These are phyloP conservation scores for Debaryomyces sp. DNA, from an alignment of 1,139 yeast genomes.

Conservation along the genomic window DNA sequence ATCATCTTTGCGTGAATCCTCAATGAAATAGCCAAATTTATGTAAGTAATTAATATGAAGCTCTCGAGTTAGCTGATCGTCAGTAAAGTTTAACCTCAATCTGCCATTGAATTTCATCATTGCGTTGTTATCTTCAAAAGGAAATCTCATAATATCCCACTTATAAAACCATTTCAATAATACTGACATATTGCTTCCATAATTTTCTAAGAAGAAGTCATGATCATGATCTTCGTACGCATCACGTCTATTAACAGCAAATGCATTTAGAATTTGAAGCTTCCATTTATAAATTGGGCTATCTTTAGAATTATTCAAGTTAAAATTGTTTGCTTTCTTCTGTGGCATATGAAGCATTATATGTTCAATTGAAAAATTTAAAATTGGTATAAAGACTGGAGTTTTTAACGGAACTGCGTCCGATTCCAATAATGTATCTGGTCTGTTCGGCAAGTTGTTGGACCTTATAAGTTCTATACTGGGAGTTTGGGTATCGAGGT, in stretches of 20 bases:
- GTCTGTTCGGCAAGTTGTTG: constrained; percentile 7
- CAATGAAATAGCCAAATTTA: constrained; percentile 8
- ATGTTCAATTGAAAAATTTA: constrained; percentile 43
- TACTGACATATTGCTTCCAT: constrained; percentile 31
- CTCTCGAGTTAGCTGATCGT: constrained; percentile 29
- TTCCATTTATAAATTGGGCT: constrained; percentile 36
- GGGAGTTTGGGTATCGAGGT: constrained; percentile 46
- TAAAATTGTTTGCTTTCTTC: constrained; percentile 25
- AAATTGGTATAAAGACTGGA: constrained; percentile 43
- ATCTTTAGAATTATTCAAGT: constrained; percentile 19
- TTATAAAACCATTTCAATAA: constrained; percentile 30
- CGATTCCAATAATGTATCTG: background rate
- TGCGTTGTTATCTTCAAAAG: constrained; percentile 16
- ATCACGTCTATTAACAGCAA: constrained; percentile 32
- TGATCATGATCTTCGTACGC: constrained; percentile 19
- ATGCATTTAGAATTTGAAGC: constrained; percentile 30
- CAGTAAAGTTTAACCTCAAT: constrained; percentile 24
- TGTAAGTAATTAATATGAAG: constrained; percentile 20
- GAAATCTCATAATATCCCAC: constrained; percentile 22
- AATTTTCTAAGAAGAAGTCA: constrained; percentile 27
- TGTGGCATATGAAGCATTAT: constrained; percentile 28
- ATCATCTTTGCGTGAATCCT: background rate
- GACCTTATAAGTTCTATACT: constrained; percentile 39
- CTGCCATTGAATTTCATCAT: constrained; percentile 26
- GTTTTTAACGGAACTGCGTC: constrained; percentile 17